Evolutionary conservation across 768 basidiomycete genomes (phyloP).

Genomic region (Cystofilobasidium capitatum): DNA sequence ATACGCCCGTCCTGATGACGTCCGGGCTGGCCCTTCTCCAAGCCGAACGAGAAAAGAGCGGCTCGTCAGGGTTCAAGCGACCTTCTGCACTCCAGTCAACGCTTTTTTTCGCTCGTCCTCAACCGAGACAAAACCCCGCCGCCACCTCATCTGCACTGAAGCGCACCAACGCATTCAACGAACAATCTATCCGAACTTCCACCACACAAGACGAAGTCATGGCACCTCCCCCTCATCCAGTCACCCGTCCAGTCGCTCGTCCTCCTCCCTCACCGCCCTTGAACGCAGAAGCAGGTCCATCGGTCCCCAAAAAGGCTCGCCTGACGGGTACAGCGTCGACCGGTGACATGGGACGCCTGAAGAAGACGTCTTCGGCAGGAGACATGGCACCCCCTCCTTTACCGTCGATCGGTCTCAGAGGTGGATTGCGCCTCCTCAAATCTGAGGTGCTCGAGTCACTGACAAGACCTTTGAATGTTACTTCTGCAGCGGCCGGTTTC

Average conservation of each 20-base stretch:
- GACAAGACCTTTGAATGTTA: not conserved
- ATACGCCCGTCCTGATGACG: not conserved
- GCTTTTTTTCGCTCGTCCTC: not conserved
- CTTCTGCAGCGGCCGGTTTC: not conserved
- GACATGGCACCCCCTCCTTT: not conserved
- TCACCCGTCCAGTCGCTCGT: not conserved
- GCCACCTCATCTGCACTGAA: not conserved
- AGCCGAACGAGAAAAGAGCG: not conserved
- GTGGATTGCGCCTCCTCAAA: not conserved
- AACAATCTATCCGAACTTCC: too few species aligned
- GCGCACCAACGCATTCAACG: not conserved
- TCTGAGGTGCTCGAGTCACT: not conserved
- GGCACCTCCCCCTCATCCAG: not conserved
- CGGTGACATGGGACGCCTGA: not conserved
- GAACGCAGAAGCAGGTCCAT: not conserved
- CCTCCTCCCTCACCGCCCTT: not conserved
- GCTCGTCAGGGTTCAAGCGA: not conserved
- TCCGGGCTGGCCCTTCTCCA: not conserved
- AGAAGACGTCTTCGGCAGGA: too few species aligned
- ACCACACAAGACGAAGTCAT: not conserved
- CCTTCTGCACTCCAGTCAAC: not conserved
- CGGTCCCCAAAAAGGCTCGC: not conserved
- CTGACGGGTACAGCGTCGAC: not conserved
- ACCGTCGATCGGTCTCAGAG: not conserved
- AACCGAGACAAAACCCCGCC: too few species aligned